Base-by-base conservation (phyloP, 2,329 filamentous ascomycete species). In the Epichloe bromicola region DNA sequence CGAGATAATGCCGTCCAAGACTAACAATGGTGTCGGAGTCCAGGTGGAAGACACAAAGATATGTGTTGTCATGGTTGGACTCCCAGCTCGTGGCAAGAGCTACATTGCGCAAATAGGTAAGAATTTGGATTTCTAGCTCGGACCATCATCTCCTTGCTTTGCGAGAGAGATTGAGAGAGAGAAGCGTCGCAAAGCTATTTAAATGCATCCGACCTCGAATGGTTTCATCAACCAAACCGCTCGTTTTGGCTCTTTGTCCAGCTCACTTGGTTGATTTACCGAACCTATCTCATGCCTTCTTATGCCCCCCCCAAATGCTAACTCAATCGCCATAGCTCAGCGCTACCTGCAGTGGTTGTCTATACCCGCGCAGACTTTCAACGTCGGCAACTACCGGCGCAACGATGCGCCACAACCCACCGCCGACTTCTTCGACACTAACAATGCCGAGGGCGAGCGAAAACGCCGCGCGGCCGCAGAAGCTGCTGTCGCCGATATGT, bases 61-160 rank as follows among this genome's bases (percentile, higher is more conserved):
- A 73, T 97, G 91, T 69, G 90, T 98, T 57, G 89, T 98, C 61
- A 97, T 98, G 93, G 93, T 98, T 54, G 93, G 93, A 58, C 76
- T 98, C 65, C 93, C 93, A 51, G 93, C 93, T 55, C 79, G 93
- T 60, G 93, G 93, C 63, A 98, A 98, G 78, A 95, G 88, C 73
- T 82, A 95, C 68, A 97, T 98, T 66, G 91, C 93, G 59, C 89
- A 95, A 64, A 96, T 96, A 80, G 89, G 90, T 93, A 74, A 63
- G 73, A 23, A 30, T 20, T 38, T 11, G n/a, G 26, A 39, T 33
- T 12, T 5, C 37, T n/a, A 7, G 37, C 37, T 30, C 8, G 11
- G 30, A 30, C 30, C 30, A 30, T 30, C 30, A 30, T 30, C 3
- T 30, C 8, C 30, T 30, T 11, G 30, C 3, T 30, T 30, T 11